These are phyloP conservation scores for Solanum raphanifolium DNA, from an alignment of 257 asterid species.

Conservation along the genomic window DNA sequence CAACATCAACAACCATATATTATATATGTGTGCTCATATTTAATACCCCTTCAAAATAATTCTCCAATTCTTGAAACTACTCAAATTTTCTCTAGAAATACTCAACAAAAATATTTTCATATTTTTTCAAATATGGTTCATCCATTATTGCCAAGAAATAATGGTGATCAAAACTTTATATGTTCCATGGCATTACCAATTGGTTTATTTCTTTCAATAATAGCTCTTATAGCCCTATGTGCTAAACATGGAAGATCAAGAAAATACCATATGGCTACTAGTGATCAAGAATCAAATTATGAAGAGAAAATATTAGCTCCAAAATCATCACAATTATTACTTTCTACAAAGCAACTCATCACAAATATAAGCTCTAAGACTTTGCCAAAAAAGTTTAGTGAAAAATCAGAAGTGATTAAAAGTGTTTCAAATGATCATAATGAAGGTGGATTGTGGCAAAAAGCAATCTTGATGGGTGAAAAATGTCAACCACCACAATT, in stretches of 20 bases:
- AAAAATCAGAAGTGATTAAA: neutral
- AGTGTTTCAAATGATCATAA: slow-evolving; percentile 2
- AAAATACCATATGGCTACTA: slow-evolving; percentile 3
- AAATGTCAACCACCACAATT: slow-evolving; percentile 77
- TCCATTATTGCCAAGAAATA: slow-evolving; percentile 5
- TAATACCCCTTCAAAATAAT: neutral
- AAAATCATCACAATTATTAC: slow-evolving; percentile 5
- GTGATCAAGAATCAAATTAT: neutral
- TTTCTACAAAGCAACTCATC: neutral
- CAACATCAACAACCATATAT: neutral
- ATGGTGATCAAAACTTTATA: slow-evolving; percentile 3
- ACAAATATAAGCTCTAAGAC: neutral
- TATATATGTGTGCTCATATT: neutral
- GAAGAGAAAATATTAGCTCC: slow-evolving; percentile 12
- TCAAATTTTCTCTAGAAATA: neutral
- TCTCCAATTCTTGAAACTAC: neutral
- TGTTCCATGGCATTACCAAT: slow-evolving; percentile 39
- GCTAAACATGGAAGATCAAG: slow-evolving; percentile 38
- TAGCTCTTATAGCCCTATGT: slow-evolving; percentile 48
- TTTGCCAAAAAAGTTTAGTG: neutral
- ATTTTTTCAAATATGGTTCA: slow-evolving; percentile 39
- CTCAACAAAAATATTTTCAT: neutral
- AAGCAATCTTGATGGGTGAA: slow-evolving; percentile 78
- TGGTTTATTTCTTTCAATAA: slow-evolving; percentile 43
- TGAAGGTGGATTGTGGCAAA: slow-evolving; percentile 63